Percentiles rank a stretch among this genome's conserved stretches.
Evolutionary conservation across 1,139 yeast genomes (phyloP).

Genomic region (Lodderomyces parapsilosis): DNA sequence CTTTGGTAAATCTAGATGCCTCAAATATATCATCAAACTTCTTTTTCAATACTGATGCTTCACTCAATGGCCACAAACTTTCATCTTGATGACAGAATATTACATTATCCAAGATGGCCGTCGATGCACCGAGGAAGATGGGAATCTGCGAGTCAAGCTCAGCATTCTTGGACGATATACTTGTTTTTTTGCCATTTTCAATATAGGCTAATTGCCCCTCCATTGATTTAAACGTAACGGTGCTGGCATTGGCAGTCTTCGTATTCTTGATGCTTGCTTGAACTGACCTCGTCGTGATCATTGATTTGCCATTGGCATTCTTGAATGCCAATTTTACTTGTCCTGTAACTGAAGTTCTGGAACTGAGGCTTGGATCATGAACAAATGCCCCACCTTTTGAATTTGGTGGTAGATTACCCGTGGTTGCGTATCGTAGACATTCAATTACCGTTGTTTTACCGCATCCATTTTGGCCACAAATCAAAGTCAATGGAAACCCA

Average conservation of each 20-base stretch:
- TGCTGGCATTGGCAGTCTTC: conserved; percentile 3
- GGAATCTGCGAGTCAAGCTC: conserved; percentile 87
- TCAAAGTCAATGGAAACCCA: conserved; percentile 85
- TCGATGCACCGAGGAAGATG: conserved; percentile 78
- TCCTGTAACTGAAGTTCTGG: conserved; percentile 77
- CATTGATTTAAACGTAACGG: conserved; percentile 72
- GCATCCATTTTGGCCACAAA: conserved; percentile 95
- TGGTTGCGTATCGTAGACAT: conserved; percentile 88
- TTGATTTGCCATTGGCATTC: conserved; percentile 68
- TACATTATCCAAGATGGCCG: conserved; percentile 85
- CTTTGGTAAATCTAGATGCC: conserved; percentile 90
- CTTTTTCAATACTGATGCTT: conserved; percentile 84
- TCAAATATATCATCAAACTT: conserved; percentile 96
- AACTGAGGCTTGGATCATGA: conserved; percentile 84
- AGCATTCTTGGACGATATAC: conserved; percentile 78
- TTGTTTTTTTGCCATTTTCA: conserved; percentile 63
- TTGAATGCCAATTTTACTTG: conserved; percentile 87
- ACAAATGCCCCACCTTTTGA: conserved; percentile 96
- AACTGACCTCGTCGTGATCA: conserved; percentile 86
- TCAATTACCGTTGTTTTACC: conserved; percentile 99
- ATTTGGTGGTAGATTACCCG: conserved; percentile 95
- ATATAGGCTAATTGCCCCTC: conserved; percentile 83
- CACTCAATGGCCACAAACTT: conserved; percentile 93
- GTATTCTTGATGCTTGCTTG: conserved; percentile 58
- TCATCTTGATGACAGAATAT: conserved; percentile 98